Conservation (phyloP, 2,329 filamentous ascomycete species). For the Cryphonectria naterciae region DNA sequence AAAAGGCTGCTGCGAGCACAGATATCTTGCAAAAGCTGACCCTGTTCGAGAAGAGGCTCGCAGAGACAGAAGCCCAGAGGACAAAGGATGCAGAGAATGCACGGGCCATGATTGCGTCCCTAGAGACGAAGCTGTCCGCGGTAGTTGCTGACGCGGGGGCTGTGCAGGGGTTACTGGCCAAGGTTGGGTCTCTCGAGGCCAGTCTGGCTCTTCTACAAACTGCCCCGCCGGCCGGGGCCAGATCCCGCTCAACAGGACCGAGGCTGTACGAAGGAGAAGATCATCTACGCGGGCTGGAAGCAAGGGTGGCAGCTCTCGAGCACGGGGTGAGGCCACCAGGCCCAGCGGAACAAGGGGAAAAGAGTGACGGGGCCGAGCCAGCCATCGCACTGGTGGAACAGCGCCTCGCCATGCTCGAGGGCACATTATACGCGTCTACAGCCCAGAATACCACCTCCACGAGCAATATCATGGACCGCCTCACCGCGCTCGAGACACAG, state of each 20-base stretch:
- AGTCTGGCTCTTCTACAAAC: neutral
- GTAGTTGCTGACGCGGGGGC: neutral
- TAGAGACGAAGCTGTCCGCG: neutral
- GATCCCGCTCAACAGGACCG: neutral
- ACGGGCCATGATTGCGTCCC: neutral
- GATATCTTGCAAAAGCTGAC: neutral
- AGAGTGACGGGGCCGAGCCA: neutral
- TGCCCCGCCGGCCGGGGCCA: neutral
- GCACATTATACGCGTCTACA: neutral
- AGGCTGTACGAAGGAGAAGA: neutral
- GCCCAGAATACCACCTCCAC: neutral
- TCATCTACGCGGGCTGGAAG: neutral
- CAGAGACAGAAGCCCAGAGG: neutral
- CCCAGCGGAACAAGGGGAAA: neutral
- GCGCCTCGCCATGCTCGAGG: neutral
- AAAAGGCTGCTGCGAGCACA: neutral
- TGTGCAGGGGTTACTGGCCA: constrained; percentile 2
- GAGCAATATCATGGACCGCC: neutral
- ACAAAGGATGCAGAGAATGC: neutral
- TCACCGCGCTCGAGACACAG: constrained; percentile 5
- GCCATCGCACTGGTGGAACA: neutral
- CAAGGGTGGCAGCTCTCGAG: constrained; percentile 6
- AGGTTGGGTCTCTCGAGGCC: constrained; percentile 5
- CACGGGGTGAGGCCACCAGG: neutral
- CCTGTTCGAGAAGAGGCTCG: constrained; percentile 2